These are phyloP conservation scores for Suillus ampliporus DNA, from an alignment of 768 basidiomycete species.

Conservation along the genomic window DNA sequence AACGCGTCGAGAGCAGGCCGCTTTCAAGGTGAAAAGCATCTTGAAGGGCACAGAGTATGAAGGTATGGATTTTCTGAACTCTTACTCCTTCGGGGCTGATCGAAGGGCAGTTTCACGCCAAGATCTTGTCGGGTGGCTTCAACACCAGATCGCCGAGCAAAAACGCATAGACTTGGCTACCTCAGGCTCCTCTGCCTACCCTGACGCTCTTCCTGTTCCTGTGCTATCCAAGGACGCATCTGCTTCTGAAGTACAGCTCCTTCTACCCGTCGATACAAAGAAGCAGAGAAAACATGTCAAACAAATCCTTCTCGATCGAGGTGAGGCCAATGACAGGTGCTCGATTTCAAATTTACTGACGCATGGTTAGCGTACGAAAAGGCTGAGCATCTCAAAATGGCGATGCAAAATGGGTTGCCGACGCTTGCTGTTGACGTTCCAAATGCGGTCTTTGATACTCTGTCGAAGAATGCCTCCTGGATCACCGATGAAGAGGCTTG, in stretches of 20 bases:
- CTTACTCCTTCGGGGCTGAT: slow-evolving; percentile 11
- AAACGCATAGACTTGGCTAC: slow-evolving; percentile 72
- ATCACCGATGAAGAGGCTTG: slow-evolving; percentile 77
- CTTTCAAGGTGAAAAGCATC: slow-evolving; percentile 85
- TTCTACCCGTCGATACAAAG: slow-evolving; percentile 72
- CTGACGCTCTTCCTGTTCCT: slow-evolving; percentile 42
- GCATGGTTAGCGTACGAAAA: slow-evolving; percentile 63
- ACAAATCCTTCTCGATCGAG: slow-evolving; percentile 70
- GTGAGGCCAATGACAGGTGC: slow-evolving; percentile 39
- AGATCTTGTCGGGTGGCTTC: slow-evolving; percentile 77
- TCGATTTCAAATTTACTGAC: background rate
- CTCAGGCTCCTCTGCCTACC: slow-evolving; percentile 56
- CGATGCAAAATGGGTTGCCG: slow-evolving; percentile 64
- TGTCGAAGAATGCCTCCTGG: slow-evolving; percentile 66
- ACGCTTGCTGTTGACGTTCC: slow-evolving; percentile 77
- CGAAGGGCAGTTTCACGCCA: slow-evolving; percentile 56
- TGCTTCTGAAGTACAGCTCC: slow-evolving; percentile 60
- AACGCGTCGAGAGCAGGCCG: slow-evolving; percentile 61
- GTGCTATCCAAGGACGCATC: slow-evolving; percentile 42
- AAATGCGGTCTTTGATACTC: slow-evolving; percentile 60
- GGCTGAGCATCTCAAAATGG: slow-evolving; percentile 58
- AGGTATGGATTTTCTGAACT: slow-evolving; percentile 46
- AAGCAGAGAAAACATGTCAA: slow-evolving; percentile 77
- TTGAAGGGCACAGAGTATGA: slow-evolving; percentile 80
- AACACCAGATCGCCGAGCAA: slow-evolving; percentile 80